These are phyloP conservation scores for Pleurotus salmoneostramineus DNA, from an alignment of 768 basidiomycete genomes.

Conservation along the genomic window DNA sequence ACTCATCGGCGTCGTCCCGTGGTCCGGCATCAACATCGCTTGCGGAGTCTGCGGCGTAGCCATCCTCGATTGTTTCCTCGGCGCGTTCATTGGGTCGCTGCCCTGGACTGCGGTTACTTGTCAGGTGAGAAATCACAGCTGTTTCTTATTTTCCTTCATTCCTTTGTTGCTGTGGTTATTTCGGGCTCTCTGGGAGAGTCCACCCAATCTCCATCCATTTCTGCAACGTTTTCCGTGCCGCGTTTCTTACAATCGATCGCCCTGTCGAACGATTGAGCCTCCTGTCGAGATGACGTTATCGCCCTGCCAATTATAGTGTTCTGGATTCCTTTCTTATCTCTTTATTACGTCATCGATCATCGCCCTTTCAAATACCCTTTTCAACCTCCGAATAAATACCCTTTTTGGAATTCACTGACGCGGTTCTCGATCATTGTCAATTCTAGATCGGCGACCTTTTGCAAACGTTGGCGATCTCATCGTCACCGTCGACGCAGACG, in stretches of 20 bases:
- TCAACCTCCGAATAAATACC: not conserved
- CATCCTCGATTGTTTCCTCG: conserved; percentile 69
- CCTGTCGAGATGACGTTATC: too few species aligned
- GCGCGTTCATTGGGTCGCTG: conserved; percentile 78
- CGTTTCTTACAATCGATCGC: too few species aligned
- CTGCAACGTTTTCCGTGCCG: too few species aligned
- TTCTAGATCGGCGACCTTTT: conserved; percentile 83
- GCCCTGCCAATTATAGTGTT: too few species aligned
- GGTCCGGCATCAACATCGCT: conserved; percentile 97
- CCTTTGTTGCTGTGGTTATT: not conserved
- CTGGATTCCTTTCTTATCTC: too few species aligned
- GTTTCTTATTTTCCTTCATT: not conserved
- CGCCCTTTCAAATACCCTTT: not conserved
- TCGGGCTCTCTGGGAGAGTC: not conserved
- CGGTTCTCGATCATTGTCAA: conserved; percentile 6
- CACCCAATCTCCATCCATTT: not conserved
- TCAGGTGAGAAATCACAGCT: conserved; percentile 45
- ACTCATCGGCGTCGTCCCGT: conserved; percentile 90
- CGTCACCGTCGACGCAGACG: conserved; percentile 61
- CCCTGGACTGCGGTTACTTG: conserved; percentile 94
- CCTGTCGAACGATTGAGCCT: too few species aligned
- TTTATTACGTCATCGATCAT: not conserved
- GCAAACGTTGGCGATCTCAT: conserved; percentile 74
- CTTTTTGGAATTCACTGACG: conserved; percentile 9
- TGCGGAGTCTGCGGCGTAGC: conserved; percentile 89